phyloP scores from a whole-genome alignment of 1,284 basidiomycete species.

The Sporisorium sorghi region DNA sequence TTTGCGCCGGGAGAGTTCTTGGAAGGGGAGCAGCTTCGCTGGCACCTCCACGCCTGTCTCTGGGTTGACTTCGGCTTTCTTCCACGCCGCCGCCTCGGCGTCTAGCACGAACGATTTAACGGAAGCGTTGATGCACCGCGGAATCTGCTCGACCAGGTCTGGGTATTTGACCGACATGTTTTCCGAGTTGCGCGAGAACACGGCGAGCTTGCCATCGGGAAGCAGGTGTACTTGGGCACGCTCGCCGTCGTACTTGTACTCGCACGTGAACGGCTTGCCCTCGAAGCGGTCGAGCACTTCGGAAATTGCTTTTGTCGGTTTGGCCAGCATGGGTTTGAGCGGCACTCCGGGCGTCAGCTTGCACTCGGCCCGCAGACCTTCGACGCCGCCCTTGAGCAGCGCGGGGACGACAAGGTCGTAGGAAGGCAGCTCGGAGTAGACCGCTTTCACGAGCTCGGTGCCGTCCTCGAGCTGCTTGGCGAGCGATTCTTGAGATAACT shows the following conservation, averaged over 20 bases:
- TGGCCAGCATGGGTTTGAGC: constrained; percentile 99
- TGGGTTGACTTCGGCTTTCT: constrained; percentile 73
- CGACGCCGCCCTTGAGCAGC: constrained; percentile 82
- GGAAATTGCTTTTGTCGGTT: constrained; percentile 98
- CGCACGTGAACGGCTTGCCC: constrained; percentile 94
- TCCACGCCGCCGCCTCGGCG: constrained; percentile 95
- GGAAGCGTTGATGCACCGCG: constrained; percentile 75
- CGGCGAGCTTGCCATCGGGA: constrained; percentile 73
- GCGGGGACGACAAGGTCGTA: constrained; percentile 96
- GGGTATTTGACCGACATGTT: constrained; percentile 99
- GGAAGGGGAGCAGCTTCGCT: constrained; percentile 88
- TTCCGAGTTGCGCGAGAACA: constrained; percentile 97
- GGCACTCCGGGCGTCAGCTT: constrained; percentile 92
- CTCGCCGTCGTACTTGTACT: constrained; percentile 99
- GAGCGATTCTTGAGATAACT: constrained; percentile 77
- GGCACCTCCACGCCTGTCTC: constrained; percentile 26
- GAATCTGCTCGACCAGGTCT: constrained; percentile 92
- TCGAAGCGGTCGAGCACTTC: constrained; percentile 98
- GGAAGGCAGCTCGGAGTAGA: constrained; percentile 93
- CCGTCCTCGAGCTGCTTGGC: constrained; percentile 82
- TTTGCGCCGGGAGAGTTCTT: constrained; percentile 93
- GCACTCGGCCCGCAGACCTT: constrained; percentile 79
- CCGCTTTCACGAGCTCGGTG: constrained; percentile 83
- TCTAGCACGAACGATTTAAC: constrained; percentile 92
- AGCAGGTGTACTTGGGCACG: constrained; percentile 78